These are phyloP conservation scores for Thymus mandschuricus DNA, from an alignment of 257 asterid species.

Conservation along the genomic window DNA sequence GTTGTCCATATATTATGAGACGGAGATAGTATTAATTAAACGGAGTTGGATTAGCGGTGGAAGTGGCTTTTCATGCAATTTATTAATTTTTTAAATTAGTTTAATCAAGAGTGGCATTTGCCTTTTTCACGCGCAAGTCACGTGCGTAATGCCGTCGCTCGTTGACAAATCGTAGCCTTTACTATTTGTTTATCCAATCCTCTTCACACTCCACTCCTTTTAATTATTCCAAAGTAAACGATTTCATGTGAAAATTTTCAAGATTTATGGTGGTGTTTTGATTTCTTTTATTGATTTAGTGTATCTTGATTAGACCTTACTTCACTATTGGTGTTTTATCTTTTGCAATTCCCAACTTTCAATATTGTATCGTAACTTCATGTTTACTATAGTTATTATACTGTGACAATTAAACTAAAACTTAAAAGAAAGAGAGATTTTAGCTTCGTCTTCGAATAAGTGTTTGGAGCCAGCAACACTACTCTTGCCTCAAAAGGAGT, in stretches of 20 bases:
- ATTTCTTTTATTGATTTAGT: background rate
- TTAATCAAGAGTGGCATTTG: conserved; percentile 9
- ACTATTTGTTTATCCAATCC: background rate
- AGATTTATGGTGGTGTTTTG: background rate
- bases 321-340: background rate
- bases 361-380: no score
- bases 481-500: no score
- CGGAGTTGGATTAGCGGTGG: conserved; percentile 30
- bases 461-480: no score
- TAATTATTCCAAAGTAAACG: conserved; percentile 25
- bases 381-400: no score
- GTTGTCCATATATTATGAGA: no score
- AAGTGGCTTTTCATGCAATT: conserved; percentile 17
- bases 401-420: no score
- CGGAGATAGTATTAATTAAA: background rate
- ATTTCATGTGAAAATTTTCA: background rate
- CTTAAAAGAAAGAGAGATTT: no score
- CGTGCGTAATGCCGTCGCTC: conserved; percentile 21
- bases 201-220: background rate
- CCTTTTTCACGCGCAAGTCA: conserved; percentile 13
- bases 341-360: no score
- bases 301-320: background rate
- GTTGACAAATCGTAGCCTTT: conserved; percentile 20
- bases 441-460: no score
- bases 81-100: background rate